Base-by-base conservation (phyloP, 2,329 filamentous ascomycete genomes). In the Trichothecium roseum region DNA sequence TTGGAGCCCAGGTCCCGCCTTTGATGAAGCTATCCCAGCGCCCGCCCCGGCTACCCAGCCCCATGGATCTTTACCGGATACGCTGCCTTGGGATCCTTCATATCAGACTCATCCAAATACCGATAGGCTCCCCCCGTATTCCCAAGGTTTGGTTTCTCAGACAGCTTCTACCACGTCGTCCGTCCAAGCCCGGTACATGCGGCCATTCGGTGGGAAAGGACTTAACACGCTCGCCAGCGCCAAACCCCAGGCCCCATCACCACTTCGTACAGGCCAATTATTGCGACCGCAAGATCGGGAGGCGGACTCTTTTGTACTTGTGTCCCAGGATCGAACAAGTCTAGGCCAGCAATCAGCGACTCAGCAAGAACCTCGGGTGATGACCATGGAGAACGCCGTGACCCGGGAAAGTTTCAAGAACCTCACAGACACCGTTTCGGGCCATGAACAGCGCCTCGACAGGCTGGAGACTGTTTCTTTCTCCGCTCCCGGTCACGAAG, bases 401-500 rank as follows among this genome's bases (percentile, higher is more conserved):
- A 47, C 55, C 18, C 55, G 51, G 5, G 57, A 60, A 22, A 54
- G 56, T 3, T 56, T 72, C 35, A 59, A 60, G 38, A 61, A 66
- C 31, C 44, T 76, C 7, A 60, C 65, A 4, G 64, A 70, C 30
- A 64, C 66, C n/a, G 65, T 80, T 40, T 62, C 70, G 39, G 67
- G 69, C 14, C 72, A 86, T 40, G 74, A 75, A 27, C 66, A 72
- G 35, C 76, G 84, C 2, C 54, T 89, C 10, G 78, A 84, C 33
- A 62, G 66, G 37, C 63, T 88, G 5, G 84, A 89, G 55, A 83
- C 70, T 34, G 64, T 72, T 2, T 86, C 81, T 0, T 84, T 86
- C 47, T 74, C 75, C 17, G 67, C 73, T 30, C 65, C 69, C 14
- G 69, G 70, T n/a, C 70, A 81, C 32, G 81, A 86, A 16, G 78